A percentile compares a stretch with the other conserved stretches of the same genome.
Conservation (phyloP, 176 grass and related monocot species). For the Eleusine indica region DNA sequence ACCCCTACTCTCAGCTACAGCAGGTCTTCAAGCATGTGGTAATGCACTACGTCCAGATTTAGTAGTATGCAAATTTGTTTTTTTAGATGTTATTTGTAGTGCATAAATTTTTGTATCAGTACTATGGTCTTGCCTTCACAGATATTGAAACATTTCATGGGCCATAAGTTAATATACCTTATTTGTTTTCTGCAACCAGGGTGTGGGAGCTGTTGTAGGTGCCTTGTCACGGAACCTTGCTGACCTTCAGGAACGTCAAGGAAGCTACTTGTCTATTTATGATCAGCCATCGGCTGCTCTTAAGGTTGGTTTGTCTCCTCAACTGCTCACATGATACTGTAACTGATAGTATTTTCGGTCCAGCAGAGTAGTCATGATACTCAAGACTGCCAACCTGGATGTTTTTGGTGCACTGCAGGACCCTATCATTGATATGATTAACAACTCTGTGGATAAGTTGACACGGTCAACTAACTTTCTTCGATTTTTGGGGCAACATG, state of each 20-base stretch:
- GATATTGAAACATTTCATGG: not conserved
- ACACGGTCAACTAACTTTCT: slow-evolving; percentile 86
- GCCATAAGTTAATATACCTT: slow-evolving; percentile 24
- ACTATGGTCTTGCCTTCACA: not conserved
- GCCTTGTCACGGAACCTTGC: slow-evolving; percentile 83
- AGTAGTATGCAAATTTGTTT: slow-evolving; percentile 4
- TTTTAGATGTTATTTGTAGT: slow-evolving; percentile 7
- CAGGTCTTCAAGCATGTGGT: slow-evolving; percentile 99
- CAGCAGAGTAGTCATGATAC: not conserved
- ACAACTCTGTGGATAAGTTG: slow-evolving; percentile 67
- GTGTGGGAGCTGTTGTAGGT: slow-evolving; percentile 86
- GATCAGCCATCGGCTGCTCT: slow-evolving; percentile 77
- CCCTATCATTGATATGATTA: slow-evolving; percentile 82
- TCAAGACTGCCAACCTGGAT: slow-evolving; percentile 33
- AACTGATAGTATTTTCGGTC: slow-evolving; percentile 31
- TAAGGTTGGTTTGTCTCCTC: slow-evolving; percentile 55
- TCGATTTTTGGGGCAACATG: slow-evolving; percentile 88
- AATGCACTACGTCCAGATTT: slow-evolving; percentile 44
- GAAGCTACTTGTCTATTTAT: slow-evolving; percentile 91
- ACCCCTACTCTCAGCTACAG: slow-evolving; percentile 97
- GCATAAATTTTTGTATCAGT: slow-evolving; percentile 7
- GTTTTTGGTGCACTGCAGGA: slow-evolving; percentile 59
- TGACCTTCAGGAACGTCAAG: slow-evolving; percentile 79
- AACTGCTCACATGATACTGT: not conserved
- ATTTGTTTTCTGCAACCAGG: slow-evolving; percentile 59